Evolutionary conservation across 1,284 basidiomycete species (phyloP), one percentile per base, ranked within the genome.

Genomic region (Cystobasidium slooffiae): DNA sequence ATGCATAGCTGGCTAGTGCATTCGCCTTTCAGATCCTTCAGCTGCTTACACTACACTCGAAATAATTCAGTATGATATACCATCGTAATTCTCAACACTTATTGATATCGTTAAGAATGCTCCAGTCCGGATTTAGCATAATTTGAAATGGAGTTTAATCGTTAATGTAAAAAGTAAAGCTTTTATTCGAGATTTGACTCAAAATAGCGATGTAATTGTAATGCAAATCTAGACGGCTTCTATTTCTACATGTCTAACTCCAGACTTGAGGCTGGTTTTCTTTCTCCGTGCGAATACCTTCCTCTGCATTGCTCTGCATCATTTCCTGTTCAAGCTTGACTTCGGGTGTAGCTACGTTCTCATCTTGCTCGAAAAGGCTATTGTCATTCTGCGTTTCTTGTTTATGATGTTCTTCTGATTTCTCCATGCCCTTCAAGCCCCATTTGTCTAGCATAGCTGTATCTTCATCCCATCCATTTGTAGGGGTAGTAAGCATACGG

Each of bases 401-500:
- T 37, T 51, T 63, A 39, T 63, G 64, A 53, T 73, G 70, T 53
- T 73, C 70, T 43, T 44, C 24, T 53, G 62, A 97, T 81, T 91
- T 93, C 74, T 85, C 85, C 92, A 97, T 94, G 37, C 94, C 94
- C 74, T 90, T 86, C 44, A 99, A 85, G 46, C 96, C 96, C 94
- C 94, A 97, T 73, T 94, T 88, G 7, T 83, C 85, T 86, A 98
- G 91, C 93, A 98, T 94, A 10, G 89, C 87, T 83, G 96, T 96
- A 84, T 99, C 96, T 87, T 94, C 80, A 74, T 84, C 83, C 84
- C 84, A 84, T 41, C 81, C 81, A 12, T 79, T 81, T 0, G 84
- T 84, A 31, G 96, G 95, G 14, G 96, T 98, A 6, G 96, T 99
- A 77, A 99, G 83, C 96, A 98, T 98, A 80, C 90, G 87, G 81